Evolutionary conservation across 2,329 filamentous ascomycete genomes (phyloP), one percentile per base, ranked within the genome.

Genomic region (Amauroascus verrucosus): DNA sequence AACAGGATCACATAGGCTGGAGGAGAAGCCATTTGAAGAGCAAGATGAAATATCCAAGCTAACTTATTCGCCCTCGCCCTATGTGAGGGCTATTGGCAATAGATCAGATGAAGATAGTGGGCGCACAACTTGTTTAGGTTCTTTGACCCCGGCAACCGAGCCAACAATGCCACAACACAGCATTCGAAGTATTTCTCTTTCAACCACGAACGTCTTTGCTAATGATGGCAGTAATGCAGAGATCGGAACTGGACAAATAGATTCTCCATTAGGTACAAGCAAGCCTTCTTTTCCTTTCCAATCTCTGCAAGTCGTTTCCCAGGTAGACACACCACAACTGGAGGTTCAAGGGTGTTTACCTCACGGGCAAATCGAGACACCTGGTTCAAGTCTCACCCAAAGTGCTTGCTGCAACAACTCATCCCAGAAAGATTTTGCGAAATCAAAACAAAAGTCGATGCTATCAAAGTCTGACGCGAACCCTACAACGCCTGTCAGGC

Each of bases 401-500:
- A 28, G 1, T n/a, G 9, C 24, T n/a, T 6, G 14, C 41, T 20
- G 6, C 6, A 40, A 40, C 22, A 45, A 45, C 9, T 24, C 24
- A 45, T n/a, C 8, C 5, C 41, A 45, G 11, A 9, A 5, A 26
- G 41, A 45, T n/a, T 24, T n/a, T 28, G 18, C 11, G 9, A 4
- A 30, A 30, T 4, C 26, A 30, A 30, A 30, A 13, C 26, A 30
- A 30, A 30, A 9, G 26, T 4, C 9, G 5, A 30, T 38, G n/a
- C 4, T 9, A 2, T 5, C 11, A 9, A 38, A 38, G n/a, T 18
- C 18, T 18, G 35, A 16, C 4, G 3, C 4, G n/a, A 38, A 4
- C n/a, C 24, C 24, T 11, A 11, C 8, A 41, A 32, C 26, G 1
- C 28, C 38, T 35, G 11, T 44, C 18, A 51, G 50, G 16, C 65